Evolutionary conservation across 1,139 yeast species (phyloP).

Genomic region (Debaryomyces sp.): DNA sequence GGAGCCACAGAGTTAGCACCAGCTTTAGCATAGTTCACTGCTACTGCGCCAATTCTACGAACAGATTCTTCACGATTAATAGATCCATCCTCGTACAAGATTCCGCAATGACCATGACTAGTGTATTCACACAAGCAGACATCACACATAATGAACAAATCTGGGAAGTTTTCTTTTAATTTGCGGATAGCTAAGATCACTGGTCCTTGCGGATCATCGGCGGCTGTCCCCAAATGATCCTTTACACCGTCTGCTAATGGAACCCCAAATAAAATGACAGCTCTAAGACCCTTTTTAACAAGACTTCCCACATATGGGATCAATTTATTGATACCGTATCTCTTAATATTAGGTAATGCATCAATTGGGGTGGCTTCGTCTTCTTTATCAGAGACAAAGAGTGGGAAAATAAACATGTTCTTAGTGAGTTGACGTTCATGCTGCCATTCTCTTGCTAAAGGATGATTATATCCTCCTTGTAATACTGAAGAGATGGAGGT

Average conservation of each 20-base stretch:
- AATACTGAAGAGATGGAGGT: constrained; percentile 76
- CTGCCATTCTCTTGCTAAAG: constrained; percentile 90
- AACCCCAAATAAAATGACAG: constrained; percentile 93
- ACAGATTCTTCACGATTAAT: constrained; percentile 78
- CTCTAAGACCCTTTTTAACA: constrained; percentile 77
- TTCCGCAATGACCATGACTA: constrained; percentile 96
- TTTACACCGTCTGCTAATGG: constrained; percentile 74
- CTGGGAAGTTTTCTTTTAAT: constrained; percentile 70
- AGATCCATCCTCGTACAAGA: constrained; percentile 81
- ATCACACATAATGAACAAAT: constrained; percentile 85
- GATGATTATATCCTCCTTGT: constrained; percentile 94
- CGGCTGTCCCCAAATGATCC: constrained; percentile 83
- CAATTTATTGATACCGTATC: constrained; percentile 82
- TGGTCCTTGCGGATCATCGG: constrained; percentile 97
- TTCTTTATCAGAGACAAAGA: constrained; percentile 78
- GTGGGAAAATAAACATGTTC: constrained; percentile 90
- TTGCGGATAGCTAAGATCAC: constrained; percentile 78
- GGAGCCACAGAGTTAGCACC: constrained; percentile 98
- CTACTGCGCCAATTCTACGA: constrained; percentile 87
- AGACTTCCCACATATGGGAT: constrained; percentile 70
- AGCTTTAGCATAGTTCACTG: constrained; percentile 92
- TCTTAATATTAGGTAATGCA: constrained; percentile 83
- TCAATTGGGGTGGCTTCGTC: constrained; percentile 78
- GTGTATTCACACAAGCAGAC: constrained; percentile 98
- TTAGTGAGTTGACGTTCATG: constrained; percentile 79